Conservation (phyloP, 768 basidiomycete species). For the Podaxis mareebaensis region DNA sequence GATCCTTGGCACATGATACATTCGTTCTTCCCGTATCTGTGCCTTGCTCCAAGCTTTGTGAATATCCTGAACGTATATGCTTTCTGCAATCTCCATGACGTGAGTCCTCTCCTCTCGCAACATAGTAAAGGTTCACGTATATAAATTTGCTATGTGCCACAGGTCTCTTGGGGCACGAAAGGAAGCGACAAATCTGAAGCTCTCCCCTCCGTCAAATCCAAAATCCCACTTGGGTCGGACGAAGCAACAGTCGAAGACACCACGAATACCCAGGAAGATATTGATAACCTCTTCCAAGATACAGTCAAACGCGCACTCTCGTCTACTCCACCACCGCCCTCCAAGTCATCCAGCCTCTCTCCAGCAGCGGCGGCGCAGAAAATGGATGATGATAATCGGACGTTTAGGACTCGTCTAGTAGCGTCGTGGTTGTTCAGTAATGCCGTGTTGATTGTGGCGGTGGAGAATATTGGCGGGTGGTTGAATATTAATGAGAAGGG, state of each 20-base stretch:
- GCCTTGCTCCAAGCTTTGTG: slow-evolving; percentile 88
- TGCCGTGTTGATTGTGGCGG: slow-evolving; percentile 67
- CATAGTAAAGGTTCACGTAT: neutral
- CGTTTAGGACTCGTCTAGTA: slow-evolving; percentile 91
- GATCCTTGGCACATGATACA: slow-evolving; percentile 99
- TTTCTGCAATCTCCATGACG: slow-evolving; percentile 95
- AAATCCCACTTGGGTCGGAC: slow-evolving; percentile 65
- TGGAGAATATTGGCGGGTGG: slow-evolving; percentile 74
- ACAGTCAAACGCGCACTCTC: slow-evolving; percentile 87
- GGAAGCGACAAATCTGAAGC: slow-evolving; percentile 93
- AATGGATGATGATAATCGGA: slow-evolving; percentile 88
- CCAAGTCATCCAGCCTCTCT: neutral
- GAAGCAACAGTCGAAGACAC: slow-evolving; percentile 84
- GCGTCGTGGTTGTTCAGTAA: slow-evolving; percentile 81
- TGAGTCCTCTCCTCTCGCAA: slow-evolving; percentile 22
- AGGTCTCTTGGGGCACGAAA: slow-evolving; percentile 86
- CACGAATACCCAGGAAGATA: slow-evolving; percentile 79
- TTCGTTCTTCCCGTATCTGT: slow-evolving; percentile 88
- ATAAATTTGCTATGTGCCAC: neutral
- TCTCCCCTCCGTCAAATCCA: slow-evolving; percentile 83
- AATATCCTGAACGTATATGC: slow-evolving; percentile 96
- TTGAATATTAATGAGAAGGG: slow-evolving; percentile 24
- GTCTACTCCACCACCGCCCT: slow-evolving; percentile 46
- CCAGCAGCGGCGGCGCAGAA: slow-evolving; percentile 65
- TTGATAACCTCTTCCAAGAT: slow-evolving; percentile 89